Evolutionary conservation across 192 early-diverging fungal genomes (phyloP), one percentile per base, ranked within the genome.

Genomic region (Helicostylum pulchrum): DNA sequence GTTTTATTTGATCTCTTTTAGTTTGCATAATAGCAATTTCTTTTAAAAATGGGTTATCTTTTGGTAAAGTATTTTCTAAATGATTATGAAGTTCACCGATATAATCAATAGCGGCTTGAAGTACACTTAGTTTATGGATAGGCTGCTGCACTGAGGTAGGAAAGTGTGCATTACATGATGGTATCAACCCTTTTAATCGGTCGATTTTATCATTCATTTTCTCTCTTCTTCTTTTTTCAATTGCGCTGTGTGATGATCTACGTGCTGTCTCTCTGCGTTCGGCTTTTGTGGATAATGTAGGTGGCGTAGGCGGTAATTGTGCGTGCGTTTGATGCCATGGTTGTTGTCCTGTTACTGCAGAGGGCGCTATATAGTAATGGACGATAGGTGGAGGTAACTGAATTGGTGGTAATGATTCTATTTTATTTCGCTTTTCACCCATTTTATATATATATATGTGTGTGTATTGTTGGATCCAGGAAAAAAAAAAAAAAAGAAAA

Each of bases 151-250:
- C 30, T 30, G 44, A 31, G 2, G 58, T 47, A n/a, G 45, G 42
- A 48, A 61, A 44, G 4, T 39, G 30, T 47, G 58, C 23, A n/a
- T 17, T 44, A 31, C 58, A 61, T 15, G 58, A 61, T n/a, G 58
- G 58, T 45, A 61, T 61, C 1, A 61, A n/a, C 0, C 26, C n/a
- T 42, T 61, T 61, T 48, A 61, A 14, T 47, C 23, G 23, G 10
- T 61, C 45, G 31, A 61, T 61, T 47, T 61, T 61, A 46, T 61
- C 58, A 46, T 61, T 61, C 58, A 61, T 61, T 26, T 47, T 61
- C 10, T 61, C 58, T 32, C 58, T 44, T 47, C 58, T 44, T 46
- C 58, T 44, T 31, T 61, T 61, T 47, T 61, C 58, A 14, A 61
- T 44, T 30, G 58, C 58, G n/a, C 58, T 61, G 26, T 61, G 58